Evolutionary conservation across 2,329 filamentous ascomycete species (phyloP).

Genomic region (Incumbomyces delicatus): DNA sequence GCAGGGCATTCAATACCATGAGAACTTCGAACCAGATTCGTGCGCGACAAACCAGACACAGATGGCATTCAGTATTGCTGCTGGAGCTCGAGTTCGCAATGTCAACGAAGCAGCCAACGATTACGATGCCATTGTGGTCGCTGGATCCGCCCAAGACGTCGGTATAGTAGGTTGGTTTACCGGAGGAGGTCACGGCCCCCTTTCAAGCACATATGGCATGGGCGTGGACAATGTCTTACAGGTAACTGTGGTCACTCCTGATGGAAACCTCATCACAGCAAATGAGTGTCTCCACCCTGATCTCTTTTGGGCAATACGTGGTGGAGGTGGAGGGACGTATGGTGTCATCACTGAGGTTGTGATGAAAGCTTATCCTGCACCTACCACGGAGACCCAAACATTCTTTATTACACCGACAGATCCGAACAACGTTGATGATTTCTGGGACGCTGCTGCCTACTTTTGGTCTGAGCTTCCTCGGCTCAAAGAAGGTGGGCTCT

Average conservation of each 20-base stretch:
- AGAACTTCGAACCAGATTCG: neutral
- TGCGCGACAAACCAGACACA: too few species aligned
- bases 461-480: too few species aligned
- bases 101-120: too few species aligned
- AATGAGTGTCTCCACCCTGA: constrained; percentile 34
- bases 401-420: too few species aligned
- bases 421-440: too few species aligned
- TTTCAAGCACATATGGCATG: constrained; percentile 42
- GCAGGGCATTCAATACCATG: neutral
- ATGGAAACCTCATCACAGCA: constrained; percentile 36
- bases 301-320: constrained; percentile 42
- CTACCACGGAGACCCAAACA: too few species aligned
- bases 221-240: constrained; percentile 42
- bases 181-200: constrained; percentile 47
- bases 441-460: too few species aligned
- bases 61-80: too few species aligned
- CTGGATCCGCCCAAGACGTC: too few species aligned
- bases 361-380: constrained; percentile 32
- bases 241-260: constrained; percentile 40
- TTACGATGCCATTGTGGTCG: too few species aligned
- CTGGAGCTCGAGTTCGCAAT: too few species aligned
- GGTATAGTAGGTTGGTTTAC: constrained; percentile 35
- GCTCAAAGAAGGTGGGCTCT: too few species aligned
- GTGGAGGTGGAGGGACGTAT: constrained; percentile 38
- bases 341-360: constrained; percentile 45